Percentiles rank a stretch among this genome's conserved stretches.
phyloP scores from a whole-genome alignment of 106 monocot species.

The Vanilla planifolia region DNA sequence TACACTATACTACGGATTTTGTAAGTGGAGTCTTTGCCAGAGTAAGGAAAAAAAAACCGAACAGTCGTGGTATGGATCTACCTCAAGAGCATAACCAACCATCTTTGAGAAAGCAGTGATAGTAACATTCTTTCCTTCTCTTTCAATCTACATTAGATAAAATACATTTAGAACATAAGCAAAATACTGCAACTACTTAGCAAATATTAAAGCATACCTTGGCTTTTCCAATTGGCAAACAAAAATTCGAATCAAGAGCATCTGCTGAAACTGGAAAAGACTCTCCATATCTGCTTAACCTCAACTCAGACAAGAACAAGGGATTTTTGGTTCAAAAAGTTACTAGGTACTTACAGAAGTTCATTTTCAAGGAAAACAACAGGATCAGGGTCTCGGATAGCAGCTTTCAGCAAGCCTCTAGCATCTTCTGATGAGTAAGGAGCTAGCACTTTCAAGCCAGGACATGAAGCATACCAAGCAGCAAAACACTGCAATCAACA shows the following conservation, averaged over 20 bases:
- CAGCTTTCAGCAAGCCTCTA: slow-evolving; percentile 90
- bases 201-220: slow-evolving; percentile 38
- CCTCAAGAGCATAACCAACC: slow-evolving; percentile 94
- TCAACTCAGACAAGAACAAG: neutral
- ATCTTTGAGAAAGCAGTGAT: slow-evolving; percentile 93
- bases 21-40: too few species aligned
- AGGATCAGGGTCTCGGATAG: slow-evolving; percentile 92
- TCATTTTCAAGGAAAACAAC: slow-evolving; percentile 98
- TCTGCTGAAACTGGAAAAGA: slow-evolving; percentile 92
- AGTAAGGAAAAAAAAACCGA: too few species aligned
- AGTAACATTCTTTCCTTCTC: slow-evolving; percentile 81
- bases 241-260: slow-evolving; percentile 94
- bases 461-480: slow-evolving; percentile 84
- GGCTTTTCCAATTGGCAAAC: slow-evolving; percentile 94
- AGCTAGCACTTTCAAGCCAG: slow-evolving; percentile 79
- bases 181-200: neutral
- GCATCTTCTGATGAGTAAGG: slow-evolving; percentile 97
- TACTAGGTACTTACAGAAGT: slow-evolving; percentile 51
- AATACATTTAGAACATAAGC: neutral
- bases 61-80: slow-evolving; percentile 20
- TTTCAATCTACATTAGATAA: slow-evolving; percentile 63
- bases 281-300: slow-evolving; percentile 66
- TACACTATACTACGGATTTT: neutral
- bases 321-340: neutral
- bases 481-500: slow-evolving; percentile 72